Percentiles rank a stretch among this genome's conserved stretches.
Evolutionary conservation across 257 asterid genomes (phyloP).

Genomic region (Gardenia jasminoides): DNA sequence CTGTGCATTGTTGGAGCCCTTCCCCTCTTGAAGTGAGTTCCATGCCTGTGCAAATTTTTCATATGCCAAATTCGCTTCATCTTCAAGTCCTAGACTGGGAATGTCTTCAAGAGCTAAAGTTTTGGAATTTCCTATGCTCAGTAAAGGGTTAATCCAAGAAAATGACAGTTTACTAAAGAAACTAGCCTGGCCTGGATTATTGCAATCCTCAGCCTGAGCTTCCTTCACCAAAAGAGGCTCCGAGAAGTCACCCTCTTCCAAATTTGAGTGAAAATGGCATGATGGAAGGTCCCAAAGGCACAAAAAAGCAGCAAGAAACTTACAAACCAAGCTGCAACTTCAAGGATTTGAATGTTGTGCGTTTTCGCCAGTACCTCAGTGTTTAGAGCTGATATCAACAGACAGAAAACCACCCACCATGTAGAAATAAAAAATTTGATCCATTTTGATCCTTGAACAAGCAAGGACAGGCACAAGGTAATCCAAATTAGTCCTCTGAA

Average conservation of each 20-base stretch:
- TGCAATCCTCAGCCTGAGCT: conserved; percentile 12
- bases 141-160: conserved; percentile 64
- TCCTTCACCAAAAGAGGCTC: conserved; percentile 46
- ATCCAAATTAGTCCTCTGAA: conserved; percentile 57
- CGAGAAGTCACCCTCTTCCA: conserved; percentile 12
- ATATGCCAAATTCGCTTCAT: conserved; percentile 50
- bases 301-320: conserved; percentile 47
- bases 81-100: conserved; percentile 57
- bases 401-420: conserved; percentile 58
- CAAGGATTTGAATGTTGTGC: conserved; percentile 29
- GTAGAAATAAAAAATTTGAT: conserved; percentile 33
- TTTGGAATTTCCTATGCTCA: conserved; percentile 46
- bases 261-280: conserved; percentile 16
- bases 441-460: conserved; percentile 44
- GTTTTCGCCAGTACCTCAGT: conserved; percentile 24
- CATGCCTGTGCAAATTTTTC: conserved; percentile 42
- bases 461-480: conserved; percentile 40
- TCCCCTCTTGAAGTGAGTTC: conserved; percentile 32
- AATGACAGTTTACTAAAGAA: conserved; percentile 46
- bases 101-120: conserved; percentile 50
- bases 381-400: conserved; percentile 44
- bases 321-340: conserved; percentile 48
- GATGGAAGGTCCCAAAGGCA: conserved; percentile 32
- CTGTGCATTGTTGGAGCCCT: conserved; percentile 13
- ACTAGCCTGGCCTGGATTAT: conserved; percentile 27